Percentiles rank a stretch among this genome's conserved stretches.
phyloP scores from a whole-genome alignment of 345 rosid species.

The Linum usitatissimum region DNA sequence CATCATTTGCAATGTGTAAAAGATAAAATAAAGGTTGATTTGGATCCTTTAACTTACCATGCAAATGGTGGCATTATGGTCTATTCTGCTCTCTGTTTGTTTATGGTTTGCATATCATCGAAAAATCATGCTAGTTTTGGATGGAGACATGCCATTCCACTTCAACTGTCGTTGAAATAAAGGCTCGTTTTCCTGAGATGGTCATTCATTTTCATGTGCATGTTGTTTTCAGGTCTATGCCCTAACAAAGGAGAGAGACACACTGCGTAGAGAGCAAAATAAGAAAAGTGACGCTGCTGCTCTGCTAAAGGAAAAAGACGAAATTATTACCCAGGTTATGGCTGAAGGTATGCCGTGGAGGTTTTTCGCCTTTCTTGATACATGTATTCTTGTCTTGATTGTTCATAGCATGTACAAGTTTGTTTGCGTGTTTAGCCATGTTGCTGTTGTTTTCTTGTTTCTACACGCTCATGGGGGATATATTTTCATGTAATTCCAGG shows the following conservation, averaged over 20 bases:
- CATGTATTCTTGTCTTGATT: constrained; percentile 1
- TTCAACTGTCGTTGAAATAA: background rate
- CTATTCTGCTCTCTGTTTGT: background rate
- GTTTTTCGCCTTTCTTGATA: constrained; percentile 3
- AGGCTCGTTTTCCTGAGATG: background rate
- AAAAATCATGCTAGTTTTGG: background rate
- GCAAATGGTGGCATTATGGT: background rate
- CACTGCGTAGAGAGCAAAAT: constrained; percentile 92
- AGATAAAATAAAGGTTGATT: background rate
- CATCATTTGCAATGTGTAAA: background rate
- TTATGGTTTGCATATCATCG: background rate
- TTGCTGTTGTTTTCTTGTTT: background rate
- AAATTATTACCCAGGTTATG: constrained; percentile 94
- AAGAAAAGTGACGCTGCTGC: constrained; percentile 95
- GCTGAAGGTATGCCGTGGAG: constrained; percentile 73
- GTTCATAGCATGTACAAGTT: background rate
- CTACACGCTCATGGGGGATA: background rate
- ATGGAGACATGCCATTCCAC: background rate
- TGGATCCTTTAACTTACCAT: background rate
- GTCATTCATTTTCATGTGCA: background rate
- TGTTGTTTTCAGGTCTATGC: constrained; percentile 63
- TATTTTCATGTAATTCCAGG: constrained; percentile 33
- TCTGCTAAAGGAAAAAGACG: constrained; percentile 98
- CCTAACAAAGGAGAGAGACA: constrained; percentile 93
- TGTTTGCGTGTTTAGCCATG: background rate